phyloP scores from a whole-genome alignment of 2,329 filamentous ascomycete species.

The Lithohypha guttulata region DNA sequence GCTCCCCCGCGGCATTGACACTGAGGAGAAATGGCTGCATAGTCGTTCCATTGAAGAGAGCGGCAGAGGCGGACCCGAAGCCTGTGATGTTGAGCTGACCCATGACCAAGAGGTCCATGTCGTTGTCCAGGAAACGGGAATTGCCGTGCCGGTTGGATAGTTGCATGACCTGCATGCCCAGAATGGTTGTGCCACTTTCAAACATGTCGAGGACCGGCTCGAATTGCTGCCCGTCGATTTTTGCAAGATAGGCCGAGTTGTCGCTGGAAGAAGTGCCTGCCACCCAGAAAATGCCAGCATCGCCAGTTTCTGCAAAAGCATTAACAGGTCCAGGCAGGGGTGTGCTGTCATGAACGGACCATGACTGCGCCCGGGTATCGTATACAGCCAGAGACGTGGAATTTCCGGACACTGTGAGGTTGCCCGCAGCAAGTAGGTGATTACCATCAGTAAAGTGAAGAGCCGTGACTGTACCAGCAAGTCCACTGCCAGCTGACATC shows the following conservation, averaged over 20 bases:
- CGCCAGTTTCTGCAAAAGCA: constrained; percentile 62
- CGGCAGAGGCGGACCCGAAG: constrained; percentile 75
- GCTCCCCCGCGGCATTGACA: constrained; percentile 50
- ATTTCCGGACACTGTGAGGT: constrained; percentile 58
- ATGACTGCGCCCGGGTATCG: constrained; percentile 55
- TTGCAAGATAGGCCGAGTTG: constrained; percentile 66
- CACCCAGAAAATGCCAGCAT: constrained; percentile 69
- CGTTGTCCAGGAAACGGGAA: constrained; percentile 51
- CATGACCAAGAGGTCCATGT: constrained; percentile 70
- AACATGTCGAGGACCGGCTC: constrained; percentile 54
- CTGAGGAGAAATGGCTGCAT: constrained; percentile 74
- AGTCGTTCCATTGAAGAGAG: constrained; percentile 71
- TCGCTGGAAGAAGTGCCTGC: constrained; percentile 57
- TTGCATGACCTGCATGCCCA: constrained; percentile 70
- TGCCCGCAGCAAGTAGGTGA: constrained; percentile 65
- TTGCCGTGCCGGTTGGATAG: constrained; percentile 57
- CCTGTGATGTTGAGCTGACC: constrained; percentile 64
- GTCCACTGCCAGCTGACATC: constrained; percentile 62
- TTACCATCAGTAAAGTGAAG: constrained; percentile 68
- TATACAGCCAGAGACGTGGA: constrained; percentile 61
- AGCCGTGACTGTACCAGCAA: constrained; percentile 59
- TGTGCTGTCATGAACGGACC: constrained; percentile 51
- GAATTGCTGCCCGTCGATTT: constrained; percentile 67
- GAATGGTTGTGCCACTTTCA: constrained; percentile 55
- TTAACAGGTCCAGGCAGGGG: constrained; percentile 70